Evolutionary conservation across 768 basidiomycete genomes (phyloP).

Genomic region (Wakefieldia striispora): DNA sequence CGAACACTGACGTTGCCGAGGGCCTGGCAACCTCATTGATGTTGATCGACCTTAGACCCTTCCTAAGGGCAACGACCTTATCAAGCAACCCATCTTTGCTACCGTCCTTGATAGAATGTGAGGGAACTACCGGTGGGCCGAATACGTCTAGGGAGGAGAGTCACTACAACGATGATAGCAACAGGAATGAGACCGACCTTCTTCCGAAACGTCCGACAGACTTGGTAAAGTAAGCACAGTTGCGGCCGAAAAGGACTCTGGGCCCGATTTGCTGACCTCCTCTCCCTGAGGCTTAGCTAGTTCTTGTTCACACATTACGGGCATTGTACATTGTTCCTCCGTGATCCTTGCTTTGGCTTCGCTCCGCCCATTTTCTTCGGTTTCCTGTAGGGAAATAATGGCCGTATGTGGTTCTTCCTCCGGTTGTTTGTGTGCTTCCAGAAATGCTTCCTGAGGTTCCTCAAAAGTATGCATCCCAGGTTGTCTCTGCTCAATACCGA

Average conservation of each 20-base stretch:
- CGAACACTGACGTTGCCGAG: slow-evolving; percentile 26
- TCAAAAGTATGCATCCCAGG: slow-evolving; percentile 22
- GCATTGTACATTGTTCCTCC: background rate
- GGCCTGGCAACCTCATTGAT: slow-evolving; percentile 56
- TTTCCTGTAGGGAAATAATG: background rate
- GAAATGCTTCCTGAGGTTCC: background rate
- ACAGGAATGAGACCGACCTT: slow-evolving; percentile 22
- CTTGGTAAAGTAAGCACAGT: background rate
- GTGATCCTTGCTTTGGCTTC: background rate
- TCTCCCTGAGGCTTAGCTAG: background rate
- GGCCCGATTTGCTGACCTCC: background rate
- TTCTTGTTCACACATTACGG: background rate
- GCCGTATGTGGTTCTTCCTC: slow-evolving; percentile 1
- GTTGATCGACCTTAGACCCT: slow-evolving; percentile 57
- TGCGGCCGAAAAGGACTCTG: background rate
- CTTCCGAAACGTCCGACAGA: slow-evolving; percentile 6
- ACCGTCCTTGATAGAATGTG: slow-evolving; percentile 34
- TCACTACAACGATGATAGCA: slow-evolving; percentile 2
- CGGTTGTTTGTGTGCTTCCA: background rate
- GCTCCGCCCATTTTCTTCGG: background rate
- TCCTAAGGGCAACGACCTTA: slow-evolving; percentile 53
- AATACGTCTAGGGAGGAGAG: slow-evolving; percentile 54
- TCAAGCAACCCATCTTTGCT: slow-evolving; percentile 47
- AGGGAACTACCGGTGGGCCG: slow-evolving; percentile 40
- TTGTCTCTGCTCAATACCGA: slow-evolving; percentile 26